These are phyloP conservation scores for Phalaenopsis aphrodite DNA, from an alignment of 106 monocot species.

Conservation along the genomic window DNA sequence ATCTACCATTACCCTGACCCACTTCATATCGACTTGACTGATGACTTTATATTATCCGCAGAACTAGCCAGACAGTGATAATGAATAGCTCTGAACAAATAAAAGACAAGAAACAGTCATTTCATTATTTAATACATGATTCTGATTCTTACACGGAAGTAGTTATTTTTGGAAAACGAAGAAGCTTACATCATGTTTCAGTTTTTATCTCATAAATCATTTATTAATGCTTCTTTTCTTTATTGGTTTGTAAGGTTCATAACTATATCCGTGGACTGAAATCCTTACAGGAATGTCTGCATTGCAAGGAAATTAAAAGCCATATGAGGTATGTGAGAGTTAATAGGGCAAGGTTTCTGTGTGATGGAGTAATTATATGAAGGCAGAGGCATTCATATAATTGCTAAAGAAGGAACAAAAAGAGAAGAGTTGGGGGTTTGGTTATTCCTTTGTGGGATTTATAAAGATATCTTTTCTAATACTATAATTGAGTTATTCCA, in stretches of 20 bases:
- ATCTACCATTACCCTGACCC: no score
- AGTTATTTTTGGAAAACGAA: not conserved
- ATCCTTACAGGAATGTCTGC: not conserved
- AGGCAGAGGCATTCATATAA: not conserved
- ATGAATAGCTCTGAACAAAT: not conserved
- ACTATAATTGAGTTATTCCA: not conserved
- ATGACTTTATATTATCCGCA: not conserved
- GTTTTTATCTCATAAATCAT: not conserved
- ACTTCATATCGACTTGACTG: no score
- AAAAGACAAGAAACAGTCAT: constrained; percentile 2
- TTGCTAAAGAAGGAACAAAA: not conserved
- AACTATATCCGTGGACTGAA: not conserved
- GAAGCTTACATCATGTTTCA: not conserved
- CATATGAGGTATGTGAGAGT: not conserved
- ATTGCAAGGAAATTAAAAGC: not conserved
- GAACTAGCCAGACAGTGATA: not conserved
- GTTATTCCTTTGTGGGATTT: constrained; percentile 2
- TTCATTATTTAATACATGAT: not conserved
- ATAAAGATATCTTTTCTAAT: not conserved
- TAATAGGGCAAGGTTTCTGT: no score
- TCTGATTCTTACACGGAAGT: not conserved
- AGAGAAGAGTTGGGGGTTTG: not conserved
- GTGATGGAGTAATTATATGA: not conserved
- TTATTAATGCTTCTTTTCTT: not conserved
- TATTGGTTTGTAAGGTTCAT: not conserved